These are phyloP conservation scores for Pleurotus platypus DNA, from an alignment of 768 basidiomycete species.

Conservation along the genomic window DNA sequence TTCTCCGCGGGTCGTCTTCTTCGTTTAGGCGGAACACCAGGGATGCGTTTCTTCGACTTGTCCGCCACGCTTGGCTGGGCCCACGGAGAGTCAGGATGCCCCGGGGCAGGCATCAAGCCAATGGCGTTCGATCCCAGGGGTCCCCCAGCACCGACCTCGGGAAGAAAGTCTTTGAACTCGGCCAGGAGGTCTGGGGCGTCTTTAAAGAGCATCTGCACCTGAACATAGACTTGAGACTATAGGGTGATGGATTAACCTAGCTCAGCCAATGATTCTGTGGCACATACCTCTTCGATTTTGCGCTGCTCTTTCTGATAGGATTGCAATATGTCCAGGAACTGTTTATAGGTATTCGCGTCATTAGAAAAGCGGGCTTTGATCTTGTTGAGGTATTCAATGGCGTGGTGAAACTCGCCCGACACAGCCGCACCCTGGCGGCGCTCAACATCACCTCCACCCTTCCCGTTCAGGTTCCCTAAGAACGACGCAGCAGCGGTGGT, in stretches of 20 bases:
- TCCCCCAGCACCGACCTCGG: slow-evolving; percentile 49
- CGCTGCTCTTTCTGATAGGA: slow-evolving; percentile 84
- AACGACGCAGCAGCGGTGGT: slow-evolving; percentile 64
- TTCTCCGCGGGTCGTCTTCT: slow-evolving; percentile 66
- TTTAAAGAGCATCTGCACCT: slow-evolving; percentile 79
- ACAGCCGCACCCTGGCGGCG: slow-evolving; percentile 48
- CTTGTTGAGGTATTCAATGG: slow-evolving; percentile 97
- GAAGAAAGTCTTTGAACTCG: slow-evolving; percentile 81
- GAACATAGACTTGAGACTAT: slow-evolving; percentile 73
- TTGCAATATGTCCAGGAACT: slow-evolving; percentile 85
- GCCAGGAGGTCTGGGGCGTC: slow-evolving; percentile 75
- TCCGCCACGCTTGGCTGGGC: slow-evolving; percentile 32
- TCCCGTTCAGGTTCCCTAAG: slow-evolving; percentile 53
- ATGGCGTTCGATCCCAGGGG: slow-evolving; percentile 37
- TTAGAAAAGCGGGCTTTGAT: slow-evolving; percentile 90
- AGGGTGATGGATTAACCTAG: slow-evolving; percentile 9
- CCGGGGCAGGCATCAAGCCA: slow-evolving; percentile 37
- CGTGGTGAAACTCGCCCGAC: slow-evolving; percentile 79
- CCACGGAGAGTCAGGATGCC: slow-evolving; percentile 33
- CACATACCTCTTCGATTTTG: slow-evolving; percentile 64
- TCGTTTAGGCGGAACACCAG: slow-evolving; percentile 41
- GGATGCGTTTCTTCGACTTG: slow-evolving; percentile 39
- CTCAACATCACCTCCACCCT: slow-evolving; percentile 32
- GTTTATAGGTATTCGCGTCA: slow-evolving; percentile 90
- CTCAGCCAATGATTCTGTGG: slow-evolving; percentile 8